A percentile compares a stretch with the other conserved stretches of the same genome.
phyloP scores from a whole-genome alignment of 1,284 basidiomycete species.

The Ceratorhiza oryzae-sativae region DNA sequence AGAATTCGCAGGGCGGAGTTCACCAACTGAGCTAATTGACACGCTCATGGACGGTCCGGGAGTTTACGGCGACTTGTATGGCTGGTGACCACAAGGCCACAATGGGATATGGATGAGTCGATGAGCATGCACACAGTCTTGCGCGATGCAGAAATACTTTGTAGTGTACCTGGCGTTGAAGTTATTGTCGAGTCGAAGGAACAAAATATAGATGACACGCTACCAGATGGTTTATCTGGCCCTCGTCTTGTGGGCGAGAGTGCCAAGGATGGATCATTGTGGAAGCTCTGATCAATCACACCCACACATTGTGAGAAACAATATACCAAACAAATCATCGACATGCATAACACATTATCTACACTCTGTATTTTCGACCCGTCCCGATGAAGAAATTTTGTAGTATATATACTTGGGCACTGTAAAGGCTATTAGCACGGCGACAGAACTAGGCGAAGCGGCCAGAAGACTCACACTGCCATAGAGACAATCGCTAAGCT shows the following conservation, averaged over 20 bases:
- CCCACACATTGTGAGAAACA: background rate
- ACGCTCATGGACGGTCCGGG: constrained; percentile 6
- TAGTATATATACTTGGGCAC: constrained; percentile 85
- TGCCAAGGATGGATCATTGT: constrained; percentile 26
- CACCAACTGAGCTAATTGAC: constrained; percentile 10
- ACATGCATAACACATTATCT: constrained; percentile 44
- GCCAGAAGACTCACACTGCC: constrained; percentile 69
- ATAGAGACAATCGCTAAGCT: constrained; percentile 78
- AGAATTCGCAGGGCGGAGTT: constrained; percentile 11
- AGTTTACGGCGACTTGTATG: constrained; percentile 22
- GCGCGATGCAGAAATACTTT: constrained; percentile 11
- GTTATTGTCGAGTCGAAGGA: constrained; percentile 20
- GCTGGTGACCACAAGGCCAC: constrained; percentile 19
- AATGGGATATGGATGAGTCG: constrained; percentile 28
- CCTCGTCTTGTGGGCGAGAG: constrained; percentile 17
- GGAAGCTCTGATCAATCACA: constrained; percentile 1
- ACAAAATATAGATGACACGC: constrained; percentile 5
- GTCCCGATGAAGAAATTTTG: constrained; percentile 94
- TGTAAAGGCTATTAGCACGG: constrained; percentile 49
- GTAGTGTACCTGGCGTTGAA: constrained; percentile 27
- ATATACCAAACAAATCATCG: constrained; percentile 20
- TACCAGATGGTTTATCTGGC: constrained; percentile 28
- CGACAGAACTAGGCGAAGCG: constrained; percentile 32
- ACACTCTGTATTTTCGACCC: constrained; percentile 84
- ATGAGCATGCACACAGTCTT: background rate